phyloP scores from a whole-genome alignment of 345 rosid species.

The Pistacia vera region DNA sequence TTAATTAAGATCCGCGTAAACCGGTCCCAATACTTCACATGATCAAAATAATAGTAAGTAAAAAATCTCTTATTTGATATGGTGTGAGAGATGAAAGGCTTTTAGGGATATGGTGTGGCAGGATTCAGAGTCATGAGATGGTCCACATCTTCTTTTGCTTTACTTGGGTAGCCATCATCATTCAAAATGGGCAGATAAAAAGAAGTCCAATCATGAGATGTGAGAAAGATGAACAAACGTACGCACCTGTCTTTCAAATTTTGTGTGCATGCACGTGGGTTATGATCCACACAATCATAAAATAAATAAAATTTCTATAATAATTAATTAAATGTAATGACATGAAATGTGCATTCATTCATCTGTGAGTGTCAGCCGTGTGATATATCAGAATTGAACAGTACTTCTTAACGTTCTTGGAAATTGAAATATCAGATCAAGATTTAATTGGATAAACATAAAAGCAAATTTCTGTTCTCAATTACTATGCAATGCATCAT shows the following conservation, averaged over 20 bases:
- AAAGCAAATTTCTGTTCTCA: constrained; percentile 1
- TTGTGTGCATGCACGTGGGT: constrained; percentile 24
- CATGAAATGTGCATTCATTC: too few relatives aligned
- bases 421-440: constrained; percentile 11
- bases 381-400: not conserved
- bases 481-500: not conserved
- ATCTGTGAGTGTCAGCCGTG: constrained; percentile 5
- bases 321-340: too few relatives aligned
- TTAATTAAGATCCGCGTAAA: too few relatives aligned
- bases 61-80: too few relatives aligned
- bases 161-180: constrained; percentile 22
- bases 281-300: not conserved
- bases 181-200: not conserved
- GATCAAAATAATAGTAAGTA: too few relatives aligned
- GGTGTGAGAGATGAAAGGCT: not conserved
- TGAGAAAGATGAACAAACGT: not conserved
- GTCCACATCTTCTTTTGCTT: constrained; percentile 25
- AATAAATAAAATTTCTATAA: not conserved
- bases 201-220: constrained; percentile 14
- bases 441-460: not conserved
- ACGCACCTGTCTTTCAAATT: not conserved
- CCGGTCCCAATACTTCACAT: too few relatives aligned
- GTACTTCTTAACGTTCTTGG: not conserved
- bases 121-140: constrained; percentile 25
- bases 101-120: constrained; percentile 29